Evolutionary conservation across 371 early-diverging fungal species (phyloP).

Genomic region (Dichotomocladium elegans): DNA sequence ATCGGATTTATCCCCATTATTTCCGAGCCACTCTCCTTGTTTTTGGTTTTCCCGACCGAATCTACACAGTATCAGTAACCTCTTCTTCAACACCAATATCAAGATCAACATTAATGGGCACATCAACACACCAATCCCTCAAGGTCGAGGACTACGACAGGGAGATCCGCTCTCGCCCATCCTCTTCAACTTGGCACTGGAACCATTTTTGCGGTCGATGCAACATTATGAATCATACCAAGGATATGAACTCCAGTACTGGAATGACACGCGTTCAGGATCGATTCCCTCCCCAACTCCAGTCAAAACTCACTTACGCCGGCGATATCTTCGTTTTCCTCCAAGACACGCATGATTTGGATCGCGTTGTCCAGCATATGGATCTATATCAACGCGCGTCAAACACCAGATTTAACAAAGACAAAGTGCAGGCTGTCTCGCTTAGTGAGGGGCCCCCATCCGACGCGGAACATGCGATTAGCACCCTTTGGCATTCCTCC

Average conservation of each 20-base stretch:
- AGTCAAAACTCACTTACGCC: conserved; percentile 14
- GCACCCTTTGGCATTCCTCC: not conserved
- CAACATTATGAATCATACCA: not conserved
- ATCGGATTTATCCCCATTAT: conserved; percentile 14
- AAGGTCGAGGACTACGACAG: conserved; percentile 22
- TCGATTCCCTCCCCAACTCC: not conserved
- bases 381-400: conserved; percentile 7
- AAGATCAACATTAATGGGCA: conserved; percentile 18
- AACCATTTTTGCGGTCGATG: conserved; percentile 21
- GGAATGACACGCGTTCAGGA: not conserved
- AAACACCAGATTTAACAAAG: conserved; percentile 16
- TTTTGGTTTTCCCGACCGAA: conserved; percentile 5
- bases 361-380: conserved; percentile 3
- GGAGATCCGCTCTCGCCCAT: conserved; percentile 23
- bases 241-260: not conserved
- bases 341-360: not conserved
- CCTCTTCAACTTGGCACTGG: conserved; percentile 29
- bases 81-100: conserved; percentile 19
- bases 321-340: conserved; percentile 20
- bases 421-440: conserved; percentile 16
- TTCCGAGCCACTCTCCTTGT: not conserved
- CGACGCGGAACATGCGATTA: not conserved
- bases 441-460: conserved; percentile 8
- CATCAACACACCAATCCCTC: conserved; percentile 4
- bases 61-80: not conserved